A percentile compares a stretch with the other conserved stretches of the same genome.
Conservation (phyloP, 148 eudicot species). For the Camellia sinensis region DNA sequence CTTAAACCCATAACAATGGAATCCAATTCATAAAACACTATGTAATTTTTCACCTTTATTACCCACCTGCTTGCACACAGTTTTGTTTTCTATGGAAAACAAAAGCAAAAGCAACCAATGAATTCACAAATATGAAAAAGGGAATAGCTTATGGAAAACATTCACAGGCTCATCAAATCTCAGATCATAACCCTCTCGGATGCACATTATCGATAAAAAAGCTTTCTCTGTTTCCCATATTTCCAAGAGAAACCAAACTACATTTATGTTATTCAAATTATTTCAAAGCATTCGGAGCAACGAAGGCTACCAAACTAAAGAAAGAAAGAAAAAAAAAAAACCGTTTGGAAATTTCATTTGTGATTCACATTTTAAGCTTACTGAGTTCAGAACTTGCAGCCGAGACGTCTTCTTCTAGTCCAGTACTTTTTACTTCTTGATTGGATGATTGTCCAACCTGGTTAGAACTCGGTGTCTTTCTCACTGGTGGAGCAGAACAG, state of each 20-base stretch:
- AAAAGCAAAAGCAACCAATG: not conserved
- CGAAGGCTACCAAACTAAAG: not conserved
- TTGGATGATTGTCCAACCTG: slow-evolving; percentile 25
- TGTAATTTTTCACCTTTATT: no score
- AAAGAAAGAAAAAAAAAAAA: not conserved
- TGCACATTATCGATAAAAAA: not conserved
- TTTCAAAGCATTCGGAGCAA: slow-evolving; percentile 3
- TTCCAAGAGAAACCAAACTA: not conserved
- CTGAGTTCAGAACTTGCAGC: slow-evolving; percentile 27
- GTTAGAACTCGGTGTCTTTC: slow-evolving; percentile 20
- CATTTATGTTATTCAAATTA: not conserved
- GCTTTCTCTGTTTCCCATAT: not conserved
- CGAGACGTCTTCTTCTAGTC: slow-evolving; percentile 9
- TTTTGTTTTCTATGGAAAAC: no score
- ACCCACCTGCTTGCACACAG: no score
- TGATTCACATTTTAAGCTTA: slow-evolving; percentile 31
- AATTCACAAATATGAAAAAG: not conserved
- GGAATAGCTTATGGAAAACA: not conserved
- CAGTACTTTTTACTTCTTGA: slow-evolving; percentile 12
- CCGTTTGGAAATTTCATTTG: not conserved
- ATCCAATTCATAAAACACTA: no score
- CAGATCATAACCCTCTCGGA: not conserved
- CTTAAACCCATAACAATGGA: no score
- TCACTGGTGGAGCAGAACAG: slow-evolving; percentile 49
- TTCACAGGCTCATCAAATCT: not conserved